Evolutionary conservation across 2,329 filamentous ascomycete species (phyloP).

Genomic region (Penicillium decumbens): DNA sequence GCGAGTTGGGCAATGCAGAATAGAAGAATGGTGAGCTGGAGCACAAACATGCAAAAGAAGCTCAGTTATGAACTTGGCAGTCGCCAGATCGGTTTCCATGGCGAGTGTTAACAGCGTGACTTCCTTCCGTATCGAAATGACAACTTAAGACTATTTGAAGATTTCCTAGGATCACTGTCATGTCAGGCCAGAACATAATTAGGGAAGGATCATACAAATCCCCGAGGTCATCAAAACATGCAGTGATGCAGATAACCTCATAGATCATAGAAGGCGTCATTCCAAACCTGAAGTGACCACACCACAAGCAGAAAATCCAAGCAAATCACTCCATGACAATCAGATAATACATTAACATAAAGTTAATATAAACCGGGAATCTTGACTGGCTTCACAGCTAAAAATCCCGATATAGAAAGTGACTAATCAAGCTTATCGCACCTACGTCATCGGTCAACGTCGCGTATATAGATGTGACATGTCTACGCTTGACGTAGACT

Average conservation of each 20-base stretch:
- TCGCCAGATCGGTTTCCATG: background rate
- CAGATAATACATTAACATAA: background rate
- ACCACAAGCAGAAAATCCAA: background rate
- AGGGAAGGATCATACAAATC: background rate
- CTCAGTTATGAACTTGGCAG: background rate
- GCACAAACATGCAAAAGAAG: background rate
- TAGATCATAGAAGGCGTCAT: background rate
- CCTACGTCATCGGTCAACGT: slow-evolving; percentile 5
- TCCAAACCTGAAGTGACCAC: background rate
- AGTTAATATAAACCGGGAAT: background rate
- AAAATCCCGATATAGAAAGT: background rate
- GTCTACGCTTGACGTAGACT: too few species aligned
- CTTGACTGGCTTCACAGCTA: background rate
- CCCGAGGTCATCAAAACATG: background rate
- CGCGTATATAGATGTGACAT: slow-evolving; percentile 2
- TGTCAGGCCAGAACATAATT: background rate
- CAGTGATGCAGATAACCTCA: background rate
- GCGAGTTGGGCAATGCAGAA: background rate
- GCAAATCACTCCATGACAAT: background rate
- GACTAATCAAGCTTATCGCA: slow-evolving; percentile 3
- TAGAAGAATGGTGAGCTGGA: background rate
- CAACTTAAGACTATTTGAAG: too few species aligned
- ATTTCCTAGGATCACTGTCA: too few species aligned
- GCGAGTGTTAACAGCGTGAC: background rate
- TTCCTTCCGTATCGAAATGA: background rate